Conservation (phyloP, 306 rosid genomes). For the Dalbergia oliveri region DNA sequence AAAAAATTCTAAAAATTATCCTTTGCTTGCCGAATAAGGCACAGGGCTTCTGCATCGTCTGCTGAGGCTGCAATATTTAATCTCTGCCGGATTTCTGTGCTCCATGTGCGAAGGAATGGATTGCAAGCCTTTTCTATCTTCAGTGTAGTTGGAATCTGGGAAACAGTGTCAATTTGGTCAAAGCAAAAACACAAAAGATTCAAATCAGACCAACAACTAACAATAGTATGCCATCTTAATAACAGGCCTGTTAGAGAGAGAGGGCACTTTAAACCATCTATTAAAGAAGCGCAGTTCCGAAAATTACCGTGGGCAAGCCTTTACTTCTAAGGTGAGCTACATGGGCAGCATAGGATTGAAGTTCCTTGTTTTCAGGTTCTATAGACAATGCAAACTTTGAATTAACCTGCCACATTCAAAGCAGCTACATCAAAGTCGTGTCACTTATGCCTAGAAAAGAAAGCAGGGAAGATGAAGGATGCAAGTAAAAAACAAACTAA, state of each 20-base stretch:
- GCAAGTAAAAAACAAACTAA: slow-evolving; percentile 46
- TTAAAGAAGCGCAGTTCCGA: background rate
- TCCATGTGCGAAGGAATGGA: slow-evolving; percentile 88
- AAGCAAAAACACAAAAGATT: slow-evolving; percentile 3
- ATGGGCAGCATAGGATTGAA: slow-evolving; percentile 77
- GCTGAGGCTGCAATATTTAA: slow-evolving; percentile 68
- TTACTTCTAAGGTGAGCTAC: slow-evolving; percentile 76
- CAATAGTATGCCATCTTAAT: background rate
- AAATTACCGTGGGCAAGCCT: slow-evolving; percentile 90
- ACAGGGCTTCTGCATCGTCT: slow-evolving; percentile 75
- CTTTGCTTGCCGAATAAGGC: slow-evolving; percentile 79
- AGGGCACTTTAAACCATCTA: slow-evolving; percentile 19
- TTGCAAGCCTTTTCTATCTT: slow-evolving; percentile 90
- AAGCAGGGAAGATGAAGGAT: slow-evolving; percentile 29
- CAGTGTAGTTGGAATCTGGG: slow-evolving; percentile 82
- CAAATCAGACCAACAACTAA: slow-evolving; percentile 23
- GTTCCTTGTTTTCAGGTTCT: slow-evolving; percentile 88
- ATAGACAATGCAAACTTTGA: slow-evolving; percentile 87
- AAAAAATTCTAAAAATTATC: slow-evolving; percentile 65
- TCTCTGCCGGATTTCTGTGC: slow-evolving; percentile 71
- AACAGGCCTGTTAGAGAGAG: slow-evolving; percentile 7
- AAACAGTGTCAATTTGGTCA: slow-evolving; percentile 21
- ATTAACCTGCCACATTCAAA: slow-evolving; percentile 70
- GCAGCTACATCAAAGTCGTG: slow-evolving; percentile 43
- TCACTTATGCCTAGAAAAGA: slow-evolving; percentile 11